Percentiles rank a stretch among this genome's conserved stretches.
Evolutionary conservation across 805 yeast species (phyloP).

Genomic region (Starmerella geochares): DNA sequence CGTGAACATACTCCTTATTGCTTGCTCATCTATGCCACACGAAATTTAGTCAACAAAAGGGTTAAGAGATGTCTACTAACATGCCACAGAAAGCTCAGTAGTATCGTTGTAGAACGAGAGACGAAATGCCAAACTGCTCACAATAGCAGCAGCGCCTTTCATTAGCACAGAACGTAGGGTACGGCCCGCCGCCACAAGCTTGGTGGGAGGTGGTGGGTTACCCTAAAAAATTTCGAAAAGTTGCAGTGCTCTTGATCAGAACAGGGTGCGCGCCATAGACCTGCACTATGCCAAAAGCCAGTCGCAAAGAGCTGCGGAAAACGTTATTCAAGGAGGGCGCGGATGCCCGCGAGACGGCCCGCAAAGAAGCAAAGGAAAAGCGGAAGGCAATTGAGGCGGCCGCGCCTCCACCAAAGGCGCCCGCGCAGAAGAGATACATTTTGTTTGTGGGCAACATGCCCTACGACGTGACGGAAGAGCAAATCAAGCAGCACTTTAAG

Average conservation of each 20-base stretch:
- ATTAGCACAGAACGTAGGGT: too few relatives aligned
- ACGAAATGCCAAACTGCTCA: too few relatives aligned
- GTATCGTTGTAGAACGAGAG: too few relatives aligned
- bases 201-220: background rate
- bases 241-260: background rate
- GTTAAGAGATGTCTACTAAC: too few relatives aligned
- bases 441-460: slow-evolving; percentile 89
- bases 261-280: background rate
- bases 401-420: slow-evolving; percentile 19
- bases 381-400: slow-evolving; percentile 29
- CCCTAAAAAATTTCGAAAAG: slow-evolving; percentile 2
- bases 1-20: too few relatives aligned
- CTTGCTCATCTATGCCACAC: too few relatives aligned
- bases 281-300: slow-evolving; percentile 29
- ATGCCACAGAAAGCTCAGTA: too few relatives aligned
- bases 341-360: slow-evolving; percentile 21
- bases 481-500: slow-evolving; percentile 61
- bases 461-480: slow-evolving; percentile 51
- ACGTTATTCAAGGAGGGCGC: slow-evolving; percentile 22
- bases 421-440: slow-evolving; percentile 46
- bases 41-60: too few relatives aligned
- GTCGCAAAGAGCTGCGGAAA: slow-evolving; percentile 30
- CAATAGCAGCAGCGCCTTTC: too few relatives aligned
- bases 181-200: slow-evolving; percentile 4
- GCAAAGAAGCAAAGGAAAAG: slow-evolving; percentile 29